A percentile compares a stretch with the other conserved stretches of the same genome.
Evolutionary conservation across 352 stramenopile genomes (phyloP).

Genomic region (Phytophthora fragariaefolia): DNA sequence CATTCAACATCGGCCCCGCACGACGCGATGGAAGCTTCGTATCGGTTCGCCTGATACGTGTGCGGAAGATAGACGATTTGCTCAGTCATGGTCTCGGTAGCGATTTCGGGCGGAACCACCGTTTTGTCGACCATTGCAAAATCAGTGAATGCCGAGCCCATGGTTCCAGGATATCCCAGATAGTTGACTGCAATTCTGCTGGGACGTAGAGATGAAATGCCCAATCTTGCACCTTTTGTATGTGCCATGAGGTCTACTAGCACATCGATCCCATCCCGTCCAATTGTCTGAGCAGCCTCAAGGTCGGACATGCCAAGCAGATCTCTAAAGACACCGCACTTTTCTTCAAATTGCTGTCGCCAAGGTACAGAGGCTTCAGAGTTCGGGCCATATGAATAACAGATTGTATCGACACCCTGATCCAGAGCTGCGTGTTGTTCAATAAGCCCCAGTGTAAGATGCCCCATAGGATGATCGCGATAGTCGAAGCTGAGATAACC

Average conservation of each 20-base stretch:
- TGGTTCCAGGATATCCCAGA: conserved; percentile 91
- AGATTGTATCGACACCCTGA: conserved; percentile 51
- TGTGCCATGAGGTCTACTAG: conserved; percentile 93
- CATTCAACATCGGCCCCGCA: conserved; percentile 35
- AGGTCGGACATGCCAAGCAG: conserved; percentile 57
- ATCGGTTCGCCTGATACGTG: conserved; percentile 93
- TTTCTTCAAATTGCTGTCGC: conserved; percentile 57
- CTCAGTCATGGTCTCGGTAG: conserved; percentile 67
- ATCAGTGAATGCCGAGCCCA: conserved; percentile 75
- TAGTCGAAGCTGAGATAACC: conserved; percentile 93
- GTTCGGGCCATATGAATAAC: conserved; percentile 87
- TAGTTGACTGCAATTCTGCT: conserved; percentile 88
- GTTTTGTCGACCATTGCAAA: conserved; percentile 79
- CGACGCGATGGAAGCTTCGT: conserved; percentile 47
- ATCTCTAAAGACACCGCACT: conserved; percentile 73
- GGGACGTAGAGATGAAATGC: conserved; percentile 65
- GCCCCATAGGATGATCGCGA: conserved; percentile 93
- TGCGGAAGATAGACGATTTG: conserved; percentile 89
- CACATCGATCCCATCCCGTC: conserved; percentile 73
- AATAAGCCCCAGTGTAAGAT: conserved; percentile 88
- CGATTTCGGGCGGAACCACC: conserved; percentile 67
- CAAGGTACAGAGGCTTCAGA: conserved; percentile 63
- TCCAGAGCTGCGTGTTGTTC: conserved; percentile 65
- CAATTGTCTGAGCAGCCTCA: conserved; percentile 59
- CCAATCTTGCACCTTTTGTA: conserved; percentile 81